These are phyloP conservation scores for Aspergillus sp. DNA, from an alignment of 2,329 filamentous ascomycete genomes.

Conservation along the genomic window DNA sequence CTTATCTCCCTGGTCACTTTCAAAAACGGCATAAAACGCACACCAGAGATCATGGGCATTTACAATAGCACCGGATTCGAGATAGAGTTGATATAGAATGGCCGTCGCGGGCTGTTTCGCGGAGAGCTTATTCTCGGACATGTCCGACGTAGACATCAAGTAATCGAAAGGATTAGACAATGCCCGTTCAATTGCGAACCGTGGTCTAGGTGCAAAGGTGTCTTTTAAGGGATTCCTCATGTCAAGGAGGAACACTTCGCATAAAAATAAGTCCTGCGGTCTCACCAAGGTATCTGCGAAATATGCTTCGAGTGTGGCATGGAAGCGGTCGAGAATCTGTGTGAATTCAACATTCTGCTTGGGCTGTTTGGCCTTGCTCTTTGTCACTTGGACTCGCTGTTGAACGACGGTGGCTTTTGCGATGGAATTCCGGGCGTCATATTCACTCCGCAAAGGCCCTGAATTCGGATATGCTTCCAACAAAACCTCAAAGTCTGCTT, in stretches of 20 bases:
- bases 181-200: slow-evolving; percentile 54
- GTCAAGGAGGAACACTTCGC: slow-evolving; percentile 55
- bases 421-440: slow-evolving; percentile 58
- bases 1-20: slow-evolving; percentile 23
- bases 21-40: slow-evolving; percentile 52
- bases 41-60: slow-evolving; percentile 58
- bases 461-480: slow-evolving; percentile 41
- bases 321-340: slow-evolving; percentile 43
- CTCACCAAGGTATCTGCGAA: slow-evolving; percentile 42
- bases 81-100: slow-evolving; percentile 56
- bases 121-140: slow-evolving; percentile 32
- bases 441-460: slow-evolving; percentile 61
- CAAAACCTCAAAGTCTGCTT: slow-evolving; percentile 45
- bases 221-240: slow-evolving; percentile 51
- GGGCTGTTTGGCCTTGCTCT: slow-evolving; percentile 49
- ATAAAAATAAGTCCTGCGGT: slow-evolving; percentile 46
- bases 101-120: slow-evolving; percentile 52
- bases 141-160: slow-evolving; percentile 45
- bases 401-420: slow-evolving; percentile 54
- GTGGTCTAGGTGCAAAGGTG: slow-evolving; percentile 52
- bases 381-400: slow-evolving; percentile 53
- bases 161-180: slow-evolving; percentile 56
- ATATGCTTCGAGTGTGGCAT: slow-evolving; percentile 40
- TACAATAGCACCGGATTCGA: slow-evolving; percentile 56
- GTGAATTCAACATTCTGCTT: slow-evolving; percentile 51